Evolutionary conservation across 1,284 basidiomycete genomes (phyloP).

Genomic region (Porodaedalea pini): DNA sequence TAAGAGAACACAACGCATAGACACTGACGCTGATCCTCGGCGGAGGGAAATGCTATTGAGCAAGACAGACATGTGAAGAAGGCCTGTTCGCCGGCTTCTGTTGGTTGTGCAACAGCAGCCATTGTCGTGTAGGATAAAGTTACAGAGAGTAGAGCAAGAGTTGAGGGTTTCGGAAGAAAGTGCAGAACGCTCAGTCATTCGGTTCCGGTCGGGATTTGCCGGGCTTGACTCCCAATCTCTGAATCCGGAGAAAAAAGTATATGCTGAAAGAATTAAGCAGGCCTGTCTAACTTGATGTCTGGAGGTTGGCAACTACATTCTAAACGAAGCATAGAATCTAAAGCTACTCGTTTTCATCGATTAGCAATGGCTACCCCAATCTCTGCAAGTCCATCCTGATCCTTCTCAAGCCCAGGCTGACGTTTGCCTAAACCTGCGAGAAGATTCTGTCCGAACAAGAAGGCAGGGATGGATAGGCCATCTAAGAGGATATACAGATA

Average conservation of each 20-base stretch:
- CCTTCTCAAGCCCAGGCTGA: no score
- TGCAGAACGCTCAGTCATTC: not conserved
- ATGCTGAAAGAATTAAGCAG: no score
- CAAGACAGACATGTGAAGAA: constrained; percentile 93
- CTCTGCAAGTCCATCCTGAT: no score
- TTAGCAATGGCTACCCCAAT: no score
- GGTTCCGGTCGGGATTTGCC: not conserved
- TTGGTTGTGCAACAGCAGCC: not conserved
- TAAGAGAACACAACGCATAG: constrained; percentile 12
- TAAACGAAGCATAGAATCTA: no score
- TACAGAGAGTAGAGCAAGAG: not conserved
- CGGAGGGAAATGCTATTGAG: constrained; percentile 81
- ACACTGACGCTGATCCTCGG: constrained; percentile 79
- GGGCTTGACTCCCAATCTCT: not conserved
- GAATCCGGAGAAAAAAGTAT: no score
- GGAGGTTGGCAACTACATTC: no score
- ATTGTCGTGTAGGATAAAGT: not conserved
- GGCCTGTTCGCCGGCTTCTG: constrained; percentile 2
- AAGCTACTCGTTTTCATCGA: no score
- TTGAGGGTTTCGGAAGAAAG: not conserved
- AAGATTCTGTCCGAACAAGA: constrained; percentile 67
- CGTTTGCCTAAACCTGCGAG: no score
- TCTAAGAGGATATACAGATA: constrained; percentile 40
- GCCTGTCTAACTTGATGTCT: no score
- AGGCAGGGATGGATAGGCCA: constrained; percentile 87